Evolutionary conservation across 2,329 filamentous ascomycete genomes (phyloP).

Genomic region (Botrytis sinoallii): DNA sequence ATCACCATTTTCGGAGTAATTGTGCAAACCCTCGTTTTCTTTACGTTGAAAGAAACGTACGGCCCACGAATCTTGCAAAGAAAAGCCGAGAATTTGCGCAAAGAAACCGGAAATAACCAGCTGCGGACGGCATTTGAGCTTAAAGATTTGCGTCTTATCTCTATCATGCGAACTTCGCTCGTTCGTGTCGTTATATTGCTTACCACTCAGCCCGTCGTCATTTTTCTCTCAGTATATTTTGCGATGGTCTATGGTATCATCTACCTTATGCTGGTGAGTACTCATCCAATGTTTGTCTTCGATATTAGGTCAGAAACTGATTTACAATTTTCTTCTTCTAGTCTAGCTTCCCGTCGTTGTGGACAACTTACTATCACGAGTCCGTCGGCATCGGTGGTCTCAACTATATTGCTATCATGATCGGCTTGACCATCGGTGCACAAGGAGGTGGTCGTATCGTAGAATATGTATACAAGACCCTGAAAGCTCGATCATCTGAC

Average conservation of each 20-base stretch:
- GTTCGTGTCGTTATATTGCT: conserved; percentile 49
- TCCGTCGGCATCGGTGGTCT: conserved; percentile 53
- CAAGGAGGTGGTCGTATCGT: conserved; percentile 43
- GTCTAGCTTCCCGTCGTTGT: conserved; percentile 58
- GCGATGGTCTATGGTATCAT: conserved; percentile 50
- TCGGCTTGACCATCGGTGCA: conserved; percentile 43
- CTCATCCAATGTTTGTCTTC: neutral
- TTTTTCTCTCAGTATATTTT: conserved; percentile 50
- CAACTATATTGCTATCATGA: conserved; percentile 49
- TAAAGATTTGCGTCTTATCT: conserved; percentile 33
- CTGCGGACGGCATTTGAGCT: conserved; percentile 53
- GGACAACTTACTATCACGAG: conserved; percentile 52
- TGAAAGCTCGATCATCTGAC: conserved; percentile 27
- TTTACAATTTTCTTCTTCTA: neutral
- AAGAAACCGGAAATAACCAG: conserved; percentile 47
- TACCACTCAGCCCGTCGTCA: conserved; percentile 49
- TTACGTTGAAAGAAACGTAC: conserved; percentile 44
- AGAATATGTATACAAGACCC: conserved; percentile 37
- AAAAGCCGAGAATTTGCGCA: conserved; percentile 44
- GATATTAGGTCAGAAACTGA: neutral
- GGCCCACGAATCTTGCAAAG: conserved; percentile 45
- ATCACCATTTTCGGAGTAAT: conserved; percentile 38
- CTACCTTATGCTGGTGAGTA: conserved; percentile 48
- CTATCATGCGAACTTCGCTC: conserved; percentile 42
- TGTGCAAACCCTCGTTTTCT: neutral